phyloP scores from a whole-genome alignment of 2,329 filamentous ascomycete genomes.

The Aspergillus puulaauensis region DNA sequence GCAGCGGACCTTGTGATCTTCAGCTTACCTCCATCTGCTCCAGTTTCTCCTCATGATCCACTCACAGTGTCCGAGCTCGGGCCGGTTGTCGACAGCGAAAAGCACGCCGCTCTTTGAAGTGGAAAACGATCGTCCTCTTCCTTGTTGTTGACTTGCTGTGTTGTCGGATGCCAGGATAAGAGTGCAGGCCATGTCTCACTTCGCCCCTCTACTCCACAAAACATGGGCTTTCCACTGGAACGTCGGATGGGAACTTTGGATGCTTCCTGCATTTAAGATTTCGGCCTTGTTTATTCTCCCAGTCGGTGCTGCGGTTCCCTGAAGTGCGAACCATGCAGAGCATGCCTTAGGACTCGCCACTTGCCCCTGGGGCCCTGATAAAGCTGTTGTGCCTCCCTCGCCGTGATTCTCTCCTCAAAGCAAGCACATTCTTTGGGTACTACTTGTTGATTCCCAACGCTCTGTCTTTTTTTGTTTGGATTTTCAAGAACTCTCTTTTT shows the following conservation, averaged over 20 bases:
- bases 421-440: slow-evolving; percentile 4
- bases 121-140: slow-evolving; percentile 1
- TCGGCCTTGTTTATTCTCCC: slow-evolving; percentile 1
- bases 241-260: slow-evolving; percentile 1
- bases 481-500: background rate
- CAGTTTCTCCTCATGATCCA: background rate
- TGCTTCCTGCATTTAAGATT: slow-evolving; percentile 2
- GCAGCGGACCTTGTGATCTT: slow-evolving; percentile 1
- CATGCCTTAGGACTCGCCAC: slow-evolving; percentile 2
- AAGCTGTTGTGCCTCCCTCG: slow-evolving; percentile 3
- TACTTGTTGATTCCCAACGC: slow-evolving; percentile 1
- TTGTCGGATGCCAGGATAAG: background rate
- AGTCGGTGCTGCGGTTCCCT: background rate
- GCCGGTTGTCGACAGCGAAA: background rate
- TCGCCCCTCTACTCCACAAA: slow-evolving; percentile 5
- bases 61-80: background rate
- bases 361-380: slow-evolving; percentile 1
- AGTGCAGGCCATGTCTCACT: slow-evolving; percentile 6
- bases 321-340: background rate
- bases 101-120: background rate
- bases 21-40: background rate
- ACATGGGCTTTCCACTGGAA: background rate
- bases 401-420: background rate
- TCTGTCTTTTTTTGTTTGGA: background rate
- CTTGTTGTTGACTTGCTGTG: background rate